Percentiles rank a stretch among this genome's conserved stretches.
These are phyloP conservation scores for Plasmodium reichenowi DNA, from an alignment of 169 alveolate genomes.

Conservation along the genomic window DNA sequence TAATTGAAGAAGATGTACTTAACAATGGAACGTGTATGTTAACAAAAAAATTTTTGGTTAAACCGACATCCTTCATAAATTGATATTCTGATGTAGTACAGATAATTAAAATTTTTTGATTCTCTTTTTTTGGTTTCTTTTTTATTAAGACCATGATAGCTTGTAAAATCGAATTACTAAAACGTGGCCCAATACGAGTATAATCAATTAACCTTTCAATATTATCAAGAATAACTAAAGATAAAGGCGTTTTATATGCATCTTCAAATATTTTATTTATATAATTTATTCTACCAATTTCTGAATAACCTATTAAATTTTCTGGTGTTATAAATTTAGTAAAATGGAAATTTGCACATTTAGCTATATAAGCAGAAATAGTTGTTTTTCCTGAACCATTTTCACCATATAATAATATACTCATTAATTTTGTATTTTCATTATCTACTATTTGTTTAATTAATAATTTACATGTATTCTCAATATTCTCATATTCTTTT, in stretches of 20 bases:
- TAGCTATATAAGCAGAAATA: slow-evolving; percentile 96
- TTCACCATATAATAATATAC: slow-evolving; percentile 95
- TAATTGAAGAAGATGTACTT: slow-evolving; percentile 16
- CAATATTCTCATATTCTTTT: slow-evolving; percentile 88
- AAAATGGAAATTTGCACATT: slow-evolving; percentile 95
- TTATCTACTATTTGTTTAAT: slow-evolving; percentile 88
- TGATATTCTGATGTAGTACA: slow-evolving; percentile 96
- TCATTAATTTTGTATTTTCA: slow-evolving; percentile 91
- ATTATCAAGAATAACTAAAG: slow-evolving; percentile 96
- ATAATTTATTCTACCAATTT: slow-evolving; percentile 88
- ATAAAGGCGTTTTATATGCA: slow-evolving; percentile 97
- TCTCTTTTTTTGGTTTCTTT: slow-evolving; percentile 95
- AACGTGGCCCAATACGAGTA: slow-evolving; percentile 98
- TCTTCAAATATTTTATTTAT: slow-evolving; percentile 97
- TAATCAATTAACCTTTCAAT: slow-evolving; percentile 97
- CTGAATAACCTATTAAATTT: slow-evolving; percentile 95
- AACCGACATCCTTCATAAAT: slow-evolving; percentile 84
- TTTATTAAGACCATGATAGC: slow-evolving; percentile 95
- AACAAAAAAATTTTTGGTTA: slow-evolving; percentile 60
- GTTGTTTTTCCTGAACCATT: slow-evolving; percentile 98
- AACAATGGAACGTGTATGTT: slow-evolving; percentile 61
- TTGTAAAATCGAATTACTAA: slow-evolving; percentile 96
- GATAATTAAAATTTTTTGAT: slow-evolving; percentile 94
- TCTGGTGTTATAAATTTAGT: slow-evolving; percentile 97
- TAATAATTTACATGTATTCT: slow-evolving; percentile 83